Percentiles rank a stretch among this genome's conserved stretches.
phyloP scores from a whole-genome alignment of 345 rosid species.

The Brassica carinata region DNA sequence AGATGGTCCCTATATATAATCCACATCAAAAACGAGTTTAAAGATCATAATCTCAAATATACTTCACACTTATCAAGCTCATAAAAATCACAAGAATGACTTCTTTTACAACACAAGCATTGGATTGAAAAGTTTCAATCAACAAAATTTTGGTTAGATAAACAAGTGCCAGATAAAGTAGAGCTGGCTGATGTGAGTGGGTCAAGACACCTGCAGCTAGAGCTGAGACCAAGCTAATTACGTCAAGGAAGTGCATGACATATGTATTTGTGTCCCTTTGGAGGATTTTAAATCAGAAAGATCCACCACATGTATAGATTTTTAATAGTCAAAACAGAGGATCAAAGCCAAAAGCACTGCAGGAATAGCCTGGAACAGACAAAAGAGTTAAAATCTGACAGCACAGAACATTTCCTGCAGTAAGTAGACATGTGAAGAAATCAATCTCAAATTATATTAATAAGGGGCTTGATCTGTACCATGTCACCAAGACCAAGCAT shows the following conservation, averaged over 20 bases:
- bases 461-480: conserved; percentile 51
- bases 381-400: background rate
- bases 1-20: conserved; percentile 68
- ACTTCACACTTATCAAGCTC: background rate
- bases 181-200: conserved; percentile 86
- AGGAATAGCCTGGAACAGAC: conserved; percentile 77
- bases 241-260: conserved; percentile 90
- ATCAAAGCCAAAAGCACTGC: conserved; percentile 89
- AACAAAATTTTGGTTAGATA: background rate
- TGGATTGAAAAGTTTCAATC: conserved; percentile 3
- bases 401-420: background rate
- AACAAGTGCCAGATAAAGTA: conserved; percentile 76
- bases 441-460: background rate
- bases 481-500: conserved; percentile 99
- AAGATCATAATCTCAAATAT: conserved; percentile 4
- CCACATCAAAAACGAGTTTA: background rate
- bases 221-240: conserved; percentile 72
- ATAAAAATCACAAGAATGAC: background rate
- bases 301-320: conserved; percentile 72
- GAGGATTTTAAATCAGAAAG: conserved; percentile 63
- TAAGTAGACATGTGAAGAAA: background rate
- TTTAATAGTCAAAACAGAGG: conserved; percentile 82
- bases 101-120: background rate
- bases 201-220: conserved; percentile 86
- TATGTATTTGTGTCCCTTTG: conserved; percentile 84